Evolutionary conservation across 805 yeast species (phyloP).

Genomic region (Priceomyces haplophilus): DNA sequence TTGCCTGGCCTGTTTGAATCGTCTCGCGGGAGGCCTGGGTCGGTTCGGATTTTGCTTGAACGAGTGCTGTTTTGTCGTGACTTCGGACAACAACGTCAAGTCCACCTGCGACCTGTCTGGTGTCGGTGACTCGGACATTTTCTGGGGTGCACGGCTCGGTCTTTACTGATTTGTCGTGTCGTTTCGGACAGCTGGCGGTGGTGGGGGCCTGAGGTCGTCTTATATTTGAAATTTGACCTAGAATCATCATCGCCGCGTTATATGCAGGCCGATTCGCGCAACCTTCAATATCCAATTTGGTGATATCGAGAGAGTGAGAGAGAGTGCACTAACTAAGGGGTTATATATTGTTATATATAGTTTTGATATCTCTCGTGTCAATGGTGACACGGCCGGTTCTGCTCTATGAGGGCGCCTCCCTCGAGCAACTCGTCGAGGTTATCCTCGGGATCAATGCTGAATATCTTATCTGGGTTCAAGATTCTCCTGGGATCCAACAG

Average conservation of each 20-base stretch:
- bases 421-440: constrained; percentile 33
- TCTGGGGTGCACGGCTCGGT: background rate
- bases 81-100: constrained; percentile 31
- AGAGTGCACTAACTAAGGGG: too few species aligned
- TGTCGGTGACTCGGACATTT: constrained; percentile 6
- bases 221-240: too few species aligned
- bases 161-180: background rate
- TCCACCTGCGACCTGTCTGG: constrained; percentile 13
- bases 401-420: constrained; percentile 23
- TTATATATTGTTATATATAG: too few species aligned
- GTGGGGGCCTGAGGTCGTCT: too few species aligned
- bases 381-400: constrained; percentile 6
- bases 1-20: constrained; percentile 75
- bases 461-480: constrained; percentile 45
- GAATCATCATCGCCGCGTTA: too few species aligned
- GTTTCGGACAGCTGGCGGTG: too few species aligned
- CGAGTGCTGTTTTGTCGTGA: constrained; percentile 41
- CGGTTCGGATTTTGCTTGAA: constrained; percentile 57
- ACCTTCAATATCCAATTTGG: too few species aligned
- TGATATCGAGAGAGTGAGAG: too few species aligned
- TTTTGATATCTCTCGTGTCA: too few species aligned
- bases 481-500: constrained; percentile 43
- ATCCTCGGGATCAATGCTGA: constrained; percentile 39
- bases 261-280: too few species aligned
- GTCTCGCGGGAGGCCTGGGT: constrained; percentile 48